These are phyloP conservation scores for Aspergillus eucalypticola DNA, from an alignment of 2,329 filamentous ascomycete species.

Conservation along the genomic window DNA sequence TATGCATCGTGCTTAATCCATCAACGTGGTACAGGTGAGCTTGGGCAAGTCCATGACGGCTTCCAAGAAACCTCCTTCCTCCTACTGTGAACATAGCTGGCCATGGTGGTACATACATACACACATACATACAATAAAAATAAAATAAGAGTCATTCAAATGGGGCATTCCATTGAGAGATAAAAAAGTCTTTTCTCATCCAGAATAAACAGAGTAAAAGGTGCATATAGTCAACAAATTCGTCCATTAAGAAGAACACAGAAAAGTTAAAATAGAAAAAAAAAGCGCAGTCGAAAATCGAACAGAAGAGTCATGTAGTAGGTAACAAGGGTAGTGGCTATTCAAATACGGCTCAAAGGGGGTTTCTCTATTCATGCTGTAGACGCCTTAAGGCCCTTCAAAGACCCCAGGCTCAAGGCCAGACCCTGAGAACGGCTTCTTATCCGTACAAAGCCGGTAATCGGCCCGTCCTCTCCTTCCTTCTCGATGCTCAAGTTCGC, in stretches of 20 bases:
- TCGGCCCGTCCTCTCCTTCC: slow-evolving; percentile 89
- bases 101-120: background rate
- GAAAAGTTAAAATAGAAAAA: background rate
- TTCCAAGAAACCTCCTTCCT: background rate
- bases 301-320: slow-evolving; percentile 22
- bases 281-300: slow-evolving; percentile 22
- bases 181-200: slow-evolving; percentile 26
- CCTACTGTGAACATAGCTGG: background rate
- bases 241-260: slow-evolving; percentile 28
- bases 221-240: slow-evolving; percentile 32
- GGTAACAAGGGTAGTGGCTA: slow-evolving; percentile 32
- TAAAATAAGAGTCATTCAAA: background rate
- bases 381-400: slow-evolving; percentile 87
- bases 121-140: background rate
- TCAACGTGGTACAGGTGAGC: background rate
- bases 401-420: slow-evolving; percentile 85
- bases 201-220: slow-evolving; percentile 27
- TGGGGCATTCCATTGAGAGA: slow-evolving; percentile 20
- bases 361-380: slow-evolving; percentile 38
- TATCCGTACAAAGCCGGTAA: slow-evolving; percentile 97
- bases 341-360: slow-evolving; percentile 29
- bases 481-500: slow-evolving; percentile 98
- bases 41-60: background rate
- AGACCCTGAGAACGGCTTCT: slow-evolving; percentile 94
- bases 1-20: background rate